Percentiles rank a stretch among this genome's conserved stretches.
Conservation (phyloP, 208 protist species). For the Leishmania guyanensis region DNA sequence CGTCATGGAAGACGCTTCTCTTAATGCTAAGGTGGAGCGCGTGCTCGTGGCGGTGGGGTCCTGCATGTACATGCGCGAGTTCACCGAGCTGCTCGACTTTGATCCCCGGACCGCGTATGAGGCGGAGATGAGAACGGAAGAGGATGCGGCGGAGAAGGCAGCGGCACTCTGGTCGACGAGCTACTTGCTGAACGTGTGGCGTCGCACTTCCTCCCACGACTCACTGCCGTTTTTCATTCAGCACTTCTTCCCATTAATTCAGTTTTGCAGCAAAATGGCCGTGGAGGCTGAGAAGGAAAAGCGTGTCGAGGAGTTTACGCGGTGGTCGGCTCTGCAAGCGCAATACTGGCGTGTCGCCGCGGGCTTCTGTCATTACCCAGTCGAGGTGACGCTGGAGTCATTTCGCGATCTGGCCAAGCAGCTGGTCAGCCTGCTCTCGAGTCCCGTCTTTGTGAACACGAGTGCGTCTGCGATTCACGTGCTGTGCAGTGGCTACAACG, state of each 20-base stretch:
- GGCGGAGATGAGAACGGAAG: slow-evolving; percentile 37
- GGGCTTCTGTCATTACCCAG: slow-evolving; percentile 85
- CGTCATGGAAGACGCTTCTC: slow-evolving; percentile 68
- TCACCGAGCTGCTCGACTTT: slow-evolving; percentile 76
- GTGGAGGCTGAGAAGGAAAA: slow-evolving; percentile 57
- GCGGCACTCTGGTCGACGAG: slow-evolving; percentile 65
- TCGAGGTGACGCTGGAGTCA: slow-evolving; percentile 61
- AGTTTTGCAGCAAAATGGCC: slow-evolving; percentile 58
- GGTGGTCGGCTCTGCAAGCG: slow-evolving; percentile 68
- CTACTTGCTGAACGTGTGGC: slow-evolving; percentile 80
- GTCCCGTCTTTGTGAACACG: slow-evolving; percentile 65
- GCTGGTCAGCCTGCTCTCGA: slow-evolving; percentile 70
- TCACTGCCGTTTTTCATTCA: slow-evolving; percentile 78
- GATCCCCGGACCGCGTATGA: slow-evolving; percentile 64
- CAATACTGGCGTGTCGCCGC: slow-evolving; percentile 81
- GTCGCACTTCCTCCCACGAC: slow-evolving; percentile 79
- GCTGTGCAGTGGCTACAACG: slow-evolving; percentile 73
- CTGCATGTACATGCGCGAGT: slow-evolving; percentile 79
- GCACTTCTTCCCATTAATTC: slow-evolving; percentile 81
- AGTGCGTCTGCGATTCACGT: slow-evolving; percentile 78
- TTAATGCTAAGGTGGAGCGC: slow-evolving; percentile 80
- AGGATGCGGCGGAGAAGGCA: slow-evolving; percentile 34
- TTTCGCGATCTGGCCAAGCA: slow-evolving; percentile 85
- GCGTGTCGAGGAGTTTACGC: slow-evolving; percentile 49
- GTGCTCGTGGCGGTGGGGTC: slow-evolving; percentile 70